Evolutionary conservation across 345 rosid genomes (phyloP), one percentile per base, ranked within the genome.

Genomic region (Excoecaria agallocha): DNA sequence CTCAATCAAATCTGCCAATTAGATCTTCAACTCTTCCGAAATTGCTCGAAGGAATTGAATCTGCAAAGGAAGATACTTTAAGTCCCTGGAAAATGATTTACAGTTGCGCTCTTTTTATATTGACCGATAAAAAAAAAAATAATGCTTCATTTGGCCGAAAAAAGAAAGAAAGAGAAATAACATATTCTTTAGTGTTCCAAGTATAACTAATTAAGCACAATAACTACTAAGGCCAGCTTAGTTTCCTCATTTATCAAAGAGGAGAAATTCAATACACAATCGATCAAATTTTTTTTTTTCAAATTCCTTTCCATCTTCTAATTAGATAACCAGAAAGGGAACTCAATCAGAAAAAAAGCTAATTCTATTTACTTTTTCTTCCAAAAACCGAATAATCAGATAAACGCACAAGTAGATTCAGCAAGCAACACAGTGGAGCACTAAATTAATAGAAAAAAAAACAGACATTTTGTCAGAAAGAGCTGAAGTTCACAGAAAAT

Each of bases 1-100:
- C 77, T 63, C 67, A 58, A 51, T 37, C 66, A 66, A 77, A 72
- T 38, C 55, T 67, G 76, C 67, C 65, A 80, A 71, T 5, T 57
- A 56, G 58, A 74, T 49, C 72, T 68, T 71, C 74, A 51, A 73
- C 63, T 20, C 24, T 51, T 51, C 62, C 52, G 45, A 78, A 20
- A 70, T 51, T 48, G 22, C 46, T 65, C 13, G 37, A 62, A n/a
- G 5, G 46, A 55, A 68, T 50, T 43, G 46, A 72, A 73, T 35
- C 77, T 68, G 54, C 46, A 43, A 41, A 70, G 20, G 4, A 56
- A 25, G 1, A 35, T 35, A 50, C 41, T 22, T 58, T 41, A 61
- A 35, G 37, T 61, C 16, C 11, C 37, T 35, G 37, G 6, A 30
- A 61, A 61, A 3, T 45, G 11, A 60, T 60, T 2, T 60, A 60